phyloP scores from a whole-genome alignment of 495 filamentous ascomycete genomes.

The Penicillium argentinense region DNA sequence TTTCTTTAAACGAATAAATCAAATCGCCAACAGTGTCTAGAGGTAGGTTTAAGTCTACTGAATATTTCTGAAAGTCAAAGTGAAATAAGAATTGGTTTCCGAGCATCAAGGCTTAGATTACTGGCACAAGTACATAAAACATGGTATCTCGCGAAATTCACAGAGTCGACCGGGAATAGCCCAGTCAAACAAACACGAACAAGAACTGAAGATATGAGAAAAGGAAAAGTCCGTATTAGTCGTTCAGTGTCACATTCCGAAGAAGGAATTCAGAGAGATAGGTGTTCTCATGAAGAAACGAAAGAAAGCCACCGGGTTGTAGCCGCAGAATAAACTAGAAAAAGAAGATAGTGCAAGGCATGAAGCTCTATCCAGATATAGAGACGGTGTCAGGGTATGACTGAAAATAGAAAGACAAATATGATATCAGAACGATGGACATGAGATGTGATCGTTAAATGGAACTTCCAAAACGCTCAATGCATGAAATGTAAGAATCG shows the following conservation, averaged over 20 bases:
- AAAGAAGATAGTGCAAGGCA: constrained; percentile 3
- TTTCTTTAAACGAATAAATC: no score
- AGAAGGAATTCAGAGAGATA: constrained; percentile 9
- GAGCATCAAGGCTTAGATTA: constrained; percentile 19
- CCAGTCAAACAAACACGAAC: constrained; percentile 5
- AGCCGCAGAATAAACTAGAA: constrained; percentile 11
- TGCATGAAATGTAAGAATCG: constrained; percentile 25
- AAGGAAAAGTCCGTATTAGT: constrained; percentile 18
- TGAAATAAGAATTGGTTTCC: constrained; percentile 9
- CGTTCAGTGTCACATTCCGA: constrained; percentile 16
- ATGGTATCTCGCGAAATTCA: constrained; percentile 31
- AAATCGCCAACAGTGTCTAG: no score
- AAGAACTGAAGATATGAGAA: constrained; percentile 6
- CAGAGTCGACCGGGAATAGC: constrained; percentile 15
- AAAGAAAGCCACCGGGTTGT: constrained; percentile 20
- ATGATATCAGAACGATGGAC: constrained; percentile 24
- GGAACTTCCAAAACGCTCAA: constrained; percentile 32
- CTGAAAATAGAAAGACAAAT: constrained; percentile 1
- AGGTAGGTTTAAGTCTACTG: not conserved
- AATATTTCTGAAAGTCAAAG: not conserved
- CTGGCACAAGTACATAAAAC: constrained; percentile 19
- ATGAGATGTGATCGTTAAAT: constrained; percentile 35
- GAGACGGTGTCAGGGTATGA: not conserved
- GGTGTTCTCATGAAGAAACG: constrained; percentile 5
- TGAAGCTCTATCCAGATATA: constrained; percentile 14